phyloP scores from a whole-genome alignment of 495 filamentous ascomycete genomes.

The Clavariopsis aquatica region DNA sequence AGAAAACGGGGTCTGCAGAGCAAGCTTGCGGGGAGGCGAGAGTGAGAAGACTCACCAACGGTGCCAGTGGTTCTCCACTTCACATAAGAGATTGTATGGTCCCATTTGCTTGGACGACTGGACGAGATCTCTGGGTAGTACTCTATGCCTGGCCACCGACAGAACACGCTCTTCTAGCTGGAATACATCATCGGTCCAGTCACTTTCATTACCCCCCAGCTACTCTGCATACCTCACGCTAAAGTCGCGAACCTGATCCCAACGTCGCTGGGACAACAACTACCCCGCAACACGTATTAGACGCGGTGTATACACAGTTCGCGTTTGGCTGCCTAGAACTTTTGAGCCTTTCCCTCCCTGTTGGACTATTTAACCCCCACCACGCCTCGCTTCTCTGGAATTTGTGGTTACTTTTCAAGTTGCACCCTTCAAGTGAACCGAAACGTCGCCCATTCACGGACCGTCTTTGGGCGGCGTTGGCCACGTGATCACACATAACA shows the following conservation, averaged over 20 bases:
- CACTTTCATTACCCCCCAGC: neutral
- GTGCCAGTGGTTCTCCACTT: neutral
- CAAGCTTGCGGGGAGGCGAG: neutral
- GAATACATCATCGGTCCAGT: neutral
- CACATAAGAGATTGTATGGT: neutral
- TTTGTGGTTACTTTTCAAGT: neutral
- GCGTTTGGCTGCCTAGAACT: neutral
- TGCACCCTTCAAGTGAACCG: neutral
- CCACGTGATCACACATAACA: too few relatives aligned
- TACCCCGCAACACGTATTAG: too few relatives aligned
- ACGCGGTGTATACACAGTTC: neutral
- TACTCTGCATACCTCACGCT: neutral
- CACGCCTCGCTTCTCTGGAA: neutral
- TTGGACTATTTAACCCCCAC: neutral
- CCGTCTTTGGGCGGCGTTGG: too few relatives aligned
- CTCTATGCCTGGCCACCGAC: neutral
- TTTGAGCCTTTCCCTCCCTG: neutral
- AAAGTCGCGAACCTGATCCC: neutral
- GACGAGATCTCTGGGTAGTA: neutral
- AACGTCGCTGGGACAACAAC: slow-evolving; percentile 1
- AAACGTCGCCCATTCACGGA: neutral
- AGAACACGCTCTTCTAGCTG: neutral
- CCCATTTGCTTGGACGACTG: slow-evolving; percentile 31
- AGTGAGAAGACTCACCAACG: neutral
- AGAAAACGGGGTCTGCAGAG: neutral